These are phyloP conservation scores for Talaromyces thailandensis DNA, from an alignment of 495 filamentous ascomycete genomes.

Conservation along the genomic window DNA sequence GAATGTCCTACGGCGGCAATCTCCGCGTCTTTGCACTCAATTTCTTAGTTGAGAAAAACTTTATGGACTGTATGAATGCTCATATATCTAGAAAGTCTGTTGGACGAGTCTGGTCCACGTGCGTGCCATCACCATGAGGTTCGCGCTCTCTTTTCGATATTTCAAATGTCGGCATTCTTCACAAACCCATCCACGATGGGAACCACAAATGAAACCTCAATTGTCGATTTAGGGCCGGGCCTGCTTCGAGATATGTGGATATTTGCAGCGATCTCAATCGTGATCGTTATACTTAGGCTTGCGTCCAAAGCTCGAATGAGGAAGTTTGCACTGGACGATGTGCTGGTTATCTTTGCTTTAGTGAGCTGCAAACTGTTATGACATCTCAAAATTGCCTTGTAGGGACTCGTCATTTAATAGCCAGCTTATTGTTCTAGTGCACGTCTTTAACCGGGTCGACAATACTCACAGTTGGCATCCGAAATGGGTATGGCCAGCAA, in stretches of 20 bases:
- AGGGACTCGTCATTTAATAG: background rate
- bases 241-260: constrained; percentile 20
- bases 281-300: constrained; percentile 14
- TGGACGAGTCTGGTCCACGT: background rate
- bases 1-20: background rate
- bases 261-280: constrained; percentile 13
- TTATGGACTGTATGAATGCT: background rate
- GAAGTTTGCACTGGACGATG: constrained; percentile 20
- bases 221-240: constrained; percentile 7
- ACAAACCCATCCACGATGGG: background rate
- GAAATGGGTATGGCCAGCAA: constrained; percentile 16
- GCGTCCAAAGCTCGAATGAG: constrained; percentile 16
- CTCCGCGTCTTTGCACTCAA: background rate
- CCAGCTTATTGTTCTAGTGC: constrained; percentile 7
- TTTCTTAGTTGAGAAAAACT: background rate
- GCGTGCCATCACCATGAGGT: background rate
- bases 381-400: background rate
- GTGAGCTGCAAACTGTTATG: constrained; percentile 10
- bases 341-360: constrained; percentile 18
- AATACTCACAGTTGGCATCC: constrained; percentile 15
- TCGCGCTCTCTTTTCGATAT: background rate
- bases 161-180: background rate
- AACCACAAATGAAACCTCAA: background rate
- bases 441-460: constrained; percentile 16
- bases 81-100: background rate